Percentiles rank a stretch among this genome's conserved stretches.
phyloP scores from a whole-genome alignment of 257 asterid genomes.

The Buddleja alternifolia region DNA sequence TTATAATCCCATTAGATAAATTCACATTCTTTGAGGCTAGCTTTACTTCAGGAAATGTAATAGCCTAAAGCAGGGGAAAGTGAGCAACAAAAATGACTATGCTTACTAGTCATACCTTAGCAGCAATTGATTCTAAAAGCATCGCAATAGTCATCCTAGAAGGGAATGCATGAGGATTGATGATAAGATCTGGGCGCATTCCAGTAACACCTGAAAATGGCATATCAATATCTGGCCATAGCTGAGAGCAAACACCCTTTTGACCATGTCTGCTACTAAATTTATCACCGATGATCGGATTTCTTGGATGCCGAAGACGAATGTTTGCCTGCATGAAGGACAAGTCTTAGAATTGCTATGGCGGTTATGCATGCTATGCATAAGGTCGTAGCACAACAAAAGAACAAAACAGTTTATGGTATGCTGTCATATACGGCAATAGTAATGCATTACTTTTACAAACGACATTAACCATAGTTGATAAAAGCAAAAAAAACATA shows the following conservation, averaged over 20 bases:
- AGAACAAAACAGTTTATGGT: no score
- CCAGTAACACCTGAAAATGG: conserved; percentile 91
- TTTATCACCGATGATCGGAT: conserved; percentile 95
- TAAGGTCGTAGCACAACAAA: not conserved
- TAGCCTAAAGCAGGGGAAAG: no score
- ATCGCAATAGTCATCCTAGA: conserved; percentile 97
- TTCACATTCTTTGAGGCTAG: no score
- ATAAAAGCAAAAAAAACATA: no score
- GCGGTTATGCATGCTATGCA: not conserved
- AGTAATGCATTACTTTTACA: no score
- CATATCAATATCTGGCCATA: conserved; percentile 94
- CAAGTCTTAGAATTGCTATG: not conserved
- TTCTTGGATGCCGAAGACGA: conserved; percentile 82
- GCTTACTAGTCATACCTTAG: conserved; percentile 69
- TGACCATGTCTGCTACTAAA: conserved; percentile 99
- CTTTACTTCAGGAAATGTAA: no score
- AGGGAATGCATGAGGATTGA: conserved; percentile 98
- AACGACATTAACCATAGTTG: no score
- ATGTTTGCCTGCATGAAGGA: conserved; percentile 73
- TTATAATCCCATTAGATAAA: not conserved
- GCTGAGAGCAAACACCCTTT: conserved; percentile 99
- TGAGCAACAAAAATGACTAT: no score
- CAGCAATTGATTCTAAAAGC: conserved; percentile 97
- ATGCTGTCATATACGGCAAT: no score
- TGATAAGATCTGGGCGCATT: conserved; percentile 97